These are phyloP conservation scores for Xylaria digitata DNA, from an alignment of 2,329 filamentous ascomycete genomes.

Conservation along the genomic window DNA sequence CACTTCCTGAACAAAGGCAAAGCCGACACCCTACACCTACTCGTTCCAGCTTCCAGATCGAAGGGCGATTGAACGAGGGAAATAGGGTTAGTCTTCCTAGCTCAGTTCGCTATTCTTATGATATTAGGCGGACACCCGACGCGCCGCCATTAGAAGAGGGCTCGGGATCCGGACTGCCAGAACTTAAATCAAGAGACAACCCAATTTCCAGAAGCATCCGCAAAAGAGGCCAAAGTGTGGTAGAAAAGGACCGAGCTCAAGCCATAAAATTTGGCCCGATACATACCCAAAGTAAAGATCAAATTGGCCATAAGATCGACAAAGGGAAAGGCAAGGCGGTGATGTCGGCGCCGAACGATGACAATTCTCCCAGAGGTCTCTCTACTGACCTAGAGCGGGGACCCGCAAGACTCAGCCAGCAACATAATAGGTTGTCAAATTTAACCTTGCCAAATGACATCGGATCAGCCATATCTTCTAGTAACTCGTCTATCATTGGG, in stretches of 20 bases:
- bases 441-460: slow-evolving; percentile 64
- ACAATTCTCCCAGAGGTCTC: slow-evolving; percentile 53
- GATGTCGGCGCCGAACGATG: slow-evolving; percentile 56
- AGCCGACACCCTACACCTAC: slow-evolving; percentile 57
- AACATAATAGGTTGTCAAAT: slow-evolving; percentile 60
- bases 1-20: slow-evolving; percentile 62
- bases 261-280: slow-evolving; percentile 50
- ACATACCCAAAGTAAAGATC: slow-evolving; percentile 38
- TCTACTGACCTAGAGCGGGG: slow-evolving; percentile 68
- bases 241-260: slow-evolving; percentile 40
- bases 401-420: slow-evolving; percentile 57
- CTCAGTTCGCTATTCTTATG: slow-evolving; percentile 65
- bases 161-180: slow-evolving; percentile 45
- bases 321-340: slow-evolving; percentile 64
- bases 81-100: slow-evolving; percentile 65
- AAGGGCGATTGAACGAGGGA: slow-evolving; percentile 58
- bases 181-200: slow-evolving; percentile 40
- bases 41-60: slow-evolving; percentile 64
- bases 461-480: slow-evolving; percentile 64
- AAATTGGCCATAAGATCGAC: slow-evolving; percentile 49
- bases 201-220: slow-evolving; percentile 42
- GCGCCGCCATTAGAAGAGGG: slow-evolving; percentile 44
- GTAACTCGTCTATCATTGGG: slow-evolving; percentile 70
- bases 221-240: slow-evolving; percentile 49
- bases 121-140: slow-evolving; percentile 57